Evolutionary conservation across 2,329 filamentous ascomycete species (phyloP).

Genomic region (Graphium sp.): DNA sequence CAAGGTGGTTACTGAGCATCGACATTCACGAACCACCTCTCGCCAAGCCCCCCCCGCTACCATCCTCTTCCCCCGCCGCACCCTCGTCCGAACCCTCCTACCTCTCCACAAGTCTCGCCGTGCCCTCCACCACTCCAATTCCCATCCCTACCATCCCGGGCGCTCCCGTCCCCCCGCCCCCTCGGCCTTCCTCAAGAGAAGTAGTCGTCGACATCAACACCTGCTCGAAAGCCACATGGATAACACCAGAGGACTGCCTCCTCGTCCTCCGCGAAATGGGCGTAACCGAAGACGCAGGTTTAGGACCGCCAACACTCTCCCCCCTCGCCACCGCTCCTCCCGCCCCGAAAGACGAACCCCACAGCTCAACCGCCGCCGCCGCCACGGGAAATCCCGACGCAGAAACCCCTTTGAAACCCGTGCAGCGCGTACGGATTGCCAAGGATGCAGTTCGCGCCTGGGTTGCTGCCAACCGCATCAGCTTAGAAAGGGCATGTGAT

Average conservation of each 20-base stretch:
- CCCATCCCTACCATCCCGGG: too few relatives aligned
- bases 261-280: constrained; percentile 66
- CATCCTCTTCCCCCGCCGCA: neutral
- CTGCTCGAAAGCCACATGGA: constrained; percentile 66
- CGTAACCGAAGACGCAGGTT: constrained; percentile 41
- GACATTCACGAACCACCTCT: too few relatives aligned
- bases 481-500: constrained; percentile 50
- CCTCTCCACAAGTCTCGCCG: too few relatives aligned
- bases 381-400: neutral
- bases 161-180: too few relatives aligned
- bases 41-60: too few relatives aligned
- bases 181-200: too few relatives aligned
- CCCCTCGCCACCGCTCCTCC: neutral
- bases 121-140: too few relatives aligned
- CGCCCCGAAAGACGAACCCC: neutral
- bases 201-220: constrained; percentile 48
- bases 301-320: constrained; percentile 16
- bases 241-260: constrained; percentile 71
- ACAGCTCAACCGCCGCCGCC: neutral
- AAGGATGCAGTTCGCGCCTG: constrained; percentile 46
- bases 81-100: neutral
- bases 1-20: constrained; percentile 42
- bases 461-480: constrained; percentile 44
- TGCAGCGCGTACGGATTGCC: constrained; percentile 31
- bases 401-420: constrained; percentile 9